Evolutionary conservation across 768 basidiomycete species (phyloP).

Genomic region (Rhizopogon rudus): DNA sequence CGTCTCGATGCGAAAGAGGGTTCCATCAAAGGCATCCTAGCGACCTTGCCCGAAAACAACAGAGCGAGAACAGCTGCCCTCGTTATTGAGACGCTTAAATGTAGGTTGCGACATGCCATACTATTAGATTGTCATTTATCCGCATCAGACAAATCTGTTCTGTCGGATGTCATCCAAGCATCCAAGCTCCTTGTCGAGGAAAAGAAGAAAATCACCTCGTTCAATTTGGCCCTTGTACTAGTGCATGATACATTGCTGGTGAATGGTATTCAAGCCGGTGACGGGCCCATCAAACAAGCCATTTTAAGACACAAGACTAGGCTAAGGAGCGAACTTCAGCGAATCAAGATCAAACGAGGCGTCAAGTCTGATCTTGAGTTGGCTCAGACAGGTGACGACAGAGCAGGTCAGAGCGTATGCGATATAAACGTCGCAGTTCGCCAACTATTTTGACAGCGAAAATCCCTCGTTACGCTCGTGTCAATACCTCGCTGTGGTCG

Average conservation of each 20-base stretch:
- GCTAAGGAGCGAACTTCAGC: slow-evolving; percentile 80
- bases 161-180: slow-evolving; percentile 63
- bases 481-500: slow-evolving; percentile 72
- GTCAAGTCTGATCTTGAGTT: slow-evolving; percentile 61
- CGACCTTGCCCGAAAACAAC: slow-evolving; percentile 65
- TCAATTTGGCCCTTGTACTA: slow-evolving; percentile 76
- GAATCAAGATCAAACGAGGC: slow-evolving; percentile 73
- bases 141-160: slow-evolving; percentile 66
- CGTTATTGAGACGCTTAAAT: slow-evolving; percentile 94
- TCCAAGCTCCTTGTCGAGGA: slow-evolving; percentile 72
- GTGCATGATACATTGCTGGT: slow-evolving; percentile 88
- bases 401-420: slow-evolving; percentile 47
- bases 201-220: slow-evolving; percentile 67
- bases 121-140: neutral
- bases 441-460: slow-evolving; percentile 34
- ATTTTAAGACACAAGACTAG: slow-evolving; percentile 87
- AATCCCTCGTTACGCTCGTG: slow-evolving; percentile 82
- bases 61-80: slow-evolving; percentile 79
- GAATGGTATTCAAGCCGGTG: slow-evolving; percentile 82
- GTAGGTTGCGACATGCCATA: slow-evolving; percentile 36
- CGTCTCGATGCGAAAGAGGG: slow-evolving; percentile 85
- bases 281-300: slow-evolving; percentile 88
- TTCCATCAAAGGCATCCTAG: slow-evolving; percentile 84
- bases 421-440: neutral
- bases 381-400: slow-evolving; percentile 52